phyloP scores from a whole-genome alignment of 2,329 filamentous ascomycete genomes.

The Seiridium cupressi region DNA sequence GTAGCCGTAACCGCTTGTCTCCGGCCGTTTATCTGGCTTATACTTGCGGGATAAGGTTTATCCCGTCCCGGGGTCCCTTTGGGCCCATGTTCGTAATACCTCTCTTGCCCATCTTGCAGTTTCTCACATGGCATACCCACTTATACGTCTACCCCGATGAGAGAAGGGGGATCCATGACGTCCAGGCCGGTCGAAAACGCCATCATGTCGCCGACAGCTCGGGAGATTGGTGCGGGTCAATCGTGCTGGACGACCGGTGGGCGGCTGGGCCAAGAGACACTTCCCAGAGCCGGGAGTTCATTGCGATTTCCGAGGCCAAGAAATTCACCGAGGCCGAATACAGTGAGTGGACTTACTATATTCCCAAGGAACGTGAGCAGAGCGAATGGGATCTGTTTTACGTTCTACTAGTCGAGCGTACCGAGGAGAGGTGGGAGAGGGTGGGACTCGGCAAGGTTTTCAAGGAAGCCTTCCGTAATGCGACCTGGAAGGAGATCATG shows the following conservation, averaged over 20 bases:
- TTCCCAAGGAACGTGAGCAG: neutral
- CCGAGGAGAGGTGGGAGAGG: neutral
- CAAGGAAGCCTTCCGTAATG: neutral
- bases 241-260: neutral
- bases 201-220: neutral
- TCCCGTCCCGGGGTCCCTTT: neutral
- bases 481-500: neutral
- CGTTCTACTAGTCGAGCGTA: neutral
- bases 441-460: neutral
- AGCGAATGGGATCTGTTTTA: neutral
- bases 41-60: no score
- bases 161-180: fast-evolving
- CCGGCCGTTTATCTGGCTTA: no score
- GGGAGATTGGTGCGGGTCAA: neutral
- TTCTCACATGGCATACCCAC: neutral
- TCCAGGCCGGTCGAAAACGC: neutral
- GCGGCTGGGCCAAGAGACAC: neutral
- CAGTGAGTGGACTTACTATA: neutral
- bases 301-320: neutral
- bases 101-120: neutral
- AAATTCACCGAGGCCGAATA: neutral
- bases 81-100: neutral
- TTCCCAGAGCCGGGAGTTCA: neutral
- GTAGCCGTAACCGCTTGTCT: no score
- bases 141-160: neutral